Base-by-base conservation (phyloP, 768 basidiomycete species). In the Suillus alpinus region DNA sequence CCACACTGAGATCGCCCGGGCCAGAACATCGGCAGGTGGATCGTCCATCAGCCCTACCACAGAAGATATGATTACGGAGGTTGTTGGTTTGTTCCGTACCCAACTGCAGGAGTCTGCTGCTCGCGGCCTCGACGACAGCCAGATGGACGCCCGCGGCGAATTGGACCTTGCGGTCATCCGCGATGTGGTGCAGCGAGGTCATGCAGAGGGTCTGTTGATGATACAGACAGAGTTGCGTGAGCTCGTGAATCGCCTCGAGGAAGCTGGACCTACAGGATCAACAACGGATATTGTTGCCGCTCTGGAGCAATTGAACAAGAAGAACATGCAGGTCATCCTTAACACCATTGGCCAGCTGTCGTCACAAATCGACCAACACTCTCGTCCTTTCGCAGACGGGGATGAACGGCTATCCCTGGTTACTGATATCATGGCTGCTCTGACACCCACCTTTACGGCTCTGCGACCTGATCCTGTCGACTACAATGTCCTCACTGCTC, bases 111-210 rank as follows among this genome's bases (percentile, higher is more conserved):
- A 87, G 43, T 84, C 85, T 8, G 84, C 86, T 0, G 76, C 77
- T 7, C 80, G 81, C 49, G 80, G 81, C 20, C 62, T 81, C 53
- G 87, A 89, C 23, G 86, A 87, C 59, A 83, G 81, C 62, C 85
- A 83, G 66, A 77, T 84, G 75, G 89, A 91, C 66, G 89, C 87
- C 26, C 83, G 85, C 34, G 89, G 88, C 20, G 91, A 93, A 64
- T 74, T 92, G 29, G 91, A 93, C 73, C 85, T 91, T 69, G 87
- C 91, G 68, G 76, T 91, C 62, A 81, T 94, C 68, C 87, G 82
- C 67, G 85, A 85, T 61, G 77, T 86, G 40, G 77, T 94, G 23
- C 84, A 90, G 63, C 82, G 89, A 65, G 83, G 85, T 13, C 86
- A 91, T 39, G 78, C 81, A 41, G 84, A 89, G 60, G 73, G 86